phyloP scores from a whole-genome alignment of 257 asterid genomes.

The Primulina huaijiensis region DNA sequence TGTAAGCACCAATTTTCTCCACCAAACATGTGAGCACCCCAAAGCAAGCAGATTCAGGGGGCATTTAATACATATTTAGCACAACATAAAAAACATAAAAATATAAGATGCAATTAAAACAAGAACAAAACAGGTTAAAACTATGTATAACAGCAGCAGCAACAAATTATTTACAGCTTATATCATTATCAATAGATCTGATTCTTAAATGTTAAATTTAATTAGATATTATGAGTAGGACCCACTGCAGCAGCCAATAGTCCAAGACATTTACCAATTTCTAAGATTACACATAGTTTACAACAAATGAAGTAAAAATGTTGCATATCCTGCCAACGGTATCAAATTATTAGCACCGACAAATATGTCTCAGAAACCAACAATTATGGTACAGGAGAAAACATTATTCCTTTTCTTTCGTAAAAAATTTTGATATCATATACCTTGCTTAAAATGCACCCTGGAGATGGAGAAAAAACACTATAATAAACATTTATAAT shows the following conservation, averaged over 20 bases:
- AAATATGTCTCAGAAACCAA: not conserved
- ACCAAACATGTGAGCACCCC: not conserved
- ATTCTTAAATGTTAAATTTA: not conserved
- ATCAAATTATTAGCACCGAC: not conserved
- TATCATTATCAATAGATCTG: not conserved
- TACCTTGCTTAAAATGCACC: not conserved
- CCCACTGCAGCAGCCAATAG: no score
- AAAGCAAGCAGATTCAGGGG: not conserved
- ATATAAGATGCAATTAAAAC: no score
- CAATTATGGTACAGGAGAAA: not conserved
- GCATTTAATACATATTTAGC: not conserved
- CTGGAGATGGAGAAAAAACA: not conserved
- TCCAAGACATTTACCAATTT: not conserved
- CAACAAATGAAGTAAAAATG: not conserved
- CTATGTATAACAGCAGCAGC: not conserved
- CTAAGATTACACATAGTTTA: not conserved
- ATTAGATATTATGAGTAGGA: no score
- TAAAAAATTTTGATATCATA: no score
- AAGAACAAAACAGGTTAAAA: not conserved
- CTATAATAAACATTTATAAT: not conserved
- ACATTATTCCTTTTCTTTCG: no score
- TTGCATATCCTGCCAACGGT: not conserved
- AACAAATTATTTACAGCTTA: not conserved
- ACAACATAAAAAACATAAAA: not conserved
- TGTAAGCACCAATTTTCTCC: not conserved